Evolutionary conservation across 1,139 yeast species (phyloP), one percentile per base, ranked within the genome.

Genomic region (Candida pseudoviswanathii): DNA sequence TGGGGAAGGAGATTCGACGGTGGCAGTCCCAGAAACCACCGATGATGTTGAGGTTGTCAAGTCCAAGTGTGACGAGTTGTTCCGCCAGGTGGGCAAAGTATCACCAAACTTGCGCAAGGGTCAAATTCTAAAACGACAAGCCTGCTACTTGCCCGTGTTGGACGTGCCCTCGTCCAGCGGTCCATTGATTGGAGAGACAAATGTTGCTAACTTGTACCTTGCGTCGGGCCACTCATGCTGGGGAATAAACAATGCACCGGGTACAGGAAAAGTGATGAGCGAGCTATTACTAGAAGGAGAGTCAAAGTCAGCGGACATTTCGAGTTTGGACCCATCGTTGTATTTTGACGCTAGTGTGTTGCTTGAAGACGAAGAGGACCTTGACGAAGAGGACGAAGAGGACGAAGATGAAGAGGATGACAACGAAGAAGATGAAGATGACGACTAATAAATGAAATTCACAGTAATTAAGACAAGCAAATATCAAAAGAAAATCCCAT

Each of bases 241-340:
- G 99, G 99, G 99, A 25, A 94, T 94, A 55, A 94, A 94, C 68
- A 92, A 94, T 67, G 97, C 97, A 0, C 98, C 98, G 1, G 98
- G 89, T 3, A 91, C 98, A 0, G 99, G 99, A 21, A 85, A 90
- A 62, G 80, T 94, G 44, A 81, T 94, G 87, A 84, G 96, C 57
- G 98, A 94, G 68, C 64, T 94, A 50, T 68, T 94, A 45, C 69
- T 92, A 47, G 98, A 92, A 48, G 98, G 98, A n/a, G 82, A 80
- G 54, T 85, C 86, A 8, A 77, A 70, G 43, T 83, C 90, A 51
- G 96, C 96, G 24, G 89, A 89, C 62, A 82, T 91, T 33, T 78
- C 86, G 41, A 86, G 91, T 1, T 77, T 94, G 51, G 94, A 91
- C 62, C 98, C 98, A 21, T 81, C 89, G 41, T 73, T 87, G 50